phyloP scores from a whole-genome alignment of 2,329 filamentous ascomycete species.

The Drechslerella stenobrocha region DNA sequence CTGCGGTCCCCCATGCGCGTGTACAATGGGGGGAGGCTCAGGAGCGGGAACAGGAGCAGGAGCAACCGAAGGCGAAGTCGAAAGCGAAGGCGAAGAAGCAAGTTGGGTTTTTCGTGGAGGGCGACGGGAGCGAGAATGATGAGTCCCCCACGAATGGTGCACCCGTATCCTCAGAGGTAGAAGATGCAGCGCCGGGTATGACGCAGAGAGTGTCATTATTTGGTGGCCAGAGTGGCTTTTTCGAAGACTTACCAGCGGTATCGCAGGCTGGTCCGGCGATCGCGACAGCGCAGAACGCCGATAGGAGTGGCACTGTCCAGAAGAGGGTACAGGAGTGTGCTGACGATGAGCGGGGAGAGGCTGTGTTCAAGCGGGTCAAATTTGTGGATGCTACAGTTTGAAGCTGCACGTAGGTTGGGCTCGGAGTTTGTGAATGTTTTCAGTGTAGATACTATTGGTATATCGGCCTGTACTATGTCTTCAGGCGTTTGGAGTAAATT shows the following conservation, averaged over 20 bases:
- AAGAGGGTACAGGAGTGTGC: slow-evolving; percentile 15
- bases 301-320: not conserved
- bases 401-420: too few species aligned
- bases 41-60: too few species aligned
- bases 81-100: slow-evolving; percentile 14
- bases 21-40: too few species aligned
- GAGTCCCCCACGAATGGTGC: not conserved
- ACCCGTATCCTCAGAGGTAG: not conserved
- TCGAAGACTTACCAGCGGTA: slow-evolving; percentile 2
- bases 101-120: slow-evolving; percentile 15
- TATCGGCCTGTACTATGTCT: too few species aligned
- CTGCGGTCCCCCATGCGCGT: too few species aligned
- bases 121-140: slow-evolving; percentile 3
- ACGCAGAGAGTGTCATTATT: slow-evolving; percentile 13
- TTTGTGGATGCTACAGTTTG: slow-evolving; percentile 24
- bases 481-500: too few species aligned
- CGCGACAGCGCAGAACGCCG: not conserved
- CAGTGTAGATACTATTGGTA: too few species aligned
- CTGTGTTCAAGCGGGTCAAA: slow-evolving; percentile 13
- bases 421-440: too few species aligned
- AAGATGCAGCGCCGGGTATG: not conserved
- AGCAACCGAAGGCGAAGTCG: not conserved
- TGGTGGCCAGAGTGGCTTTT: slow-evolving; percentile 12
- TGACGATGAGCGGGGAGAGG: slow-evolving; percentile 9
- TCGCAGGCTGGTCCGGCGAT: not conserved